phyloP scores from a whole-genome alignment of 192 early-diverging fungal species.

The Coemansia sp. region DNA sequence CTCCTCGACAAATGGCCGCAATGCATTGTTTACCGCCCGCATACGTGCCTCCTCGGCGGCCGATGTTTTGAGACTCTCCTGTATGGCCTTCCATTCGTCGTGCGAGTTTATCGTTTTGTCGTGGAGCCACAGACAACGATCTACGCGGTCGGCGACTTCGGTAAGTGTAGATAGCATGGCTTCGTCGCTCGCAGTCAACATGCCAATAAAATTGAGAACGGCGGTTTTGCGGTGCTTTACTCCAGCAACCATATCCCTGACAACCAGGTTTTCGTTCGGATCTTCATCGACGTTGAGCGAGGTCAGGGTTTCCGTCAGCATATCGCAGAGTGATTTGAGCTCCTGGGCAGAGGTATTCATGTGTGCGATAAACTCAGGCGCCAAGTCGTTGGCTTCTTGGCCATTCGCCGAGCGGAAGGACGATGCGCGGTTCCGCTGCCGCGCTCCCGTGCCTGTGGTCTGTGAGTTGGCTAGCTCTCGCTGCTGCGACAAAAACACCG shows the following conservation, averaged over 20 bases:
- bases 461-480: conserved; percentile 23
- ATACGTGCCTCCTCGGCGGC: conserved; percentile 19
- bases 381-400: conserved; percentile 8
- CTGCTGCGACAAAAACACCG: conserved; percentile 35
- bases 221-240: conserved; percentile 33
- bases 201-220: conserved; percentile 37
- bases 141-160: conserved; percentile 14
- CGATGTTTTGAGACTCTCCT: conserved; percentile 35
- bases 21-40: background rate
- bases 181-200: conserved; percentile 24
- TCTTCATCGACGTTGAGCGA: conserved; percentile 45
- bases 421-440: background rate
- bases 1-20: background rate
- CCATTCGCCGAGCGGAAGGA: background rate
- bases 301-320: conserved; percentile 43
- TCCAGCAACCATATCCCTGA: conserved; percentile 33
- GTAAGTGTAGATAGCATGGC: conserved; percentile 25
- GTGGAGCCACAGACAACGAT: conserved; percentile 37
- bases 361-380: conserved; percentile 40
- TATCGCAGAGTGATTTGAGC: conserved; percentile 39
- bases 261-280: conserved; percentile 29
- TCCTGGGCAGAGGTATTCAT: conserved; percentile 33
- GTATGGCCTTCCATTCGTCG: conserved; percentile 49
- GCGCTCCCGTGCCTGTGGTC: background rate
- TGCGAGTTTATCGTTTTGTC: conserved; percentile 42